These are phyloP conservation scores for Eimeria acervulina DNA, from an alignment of 169 alveolate species.

Conservation along the genomic window DNA sequence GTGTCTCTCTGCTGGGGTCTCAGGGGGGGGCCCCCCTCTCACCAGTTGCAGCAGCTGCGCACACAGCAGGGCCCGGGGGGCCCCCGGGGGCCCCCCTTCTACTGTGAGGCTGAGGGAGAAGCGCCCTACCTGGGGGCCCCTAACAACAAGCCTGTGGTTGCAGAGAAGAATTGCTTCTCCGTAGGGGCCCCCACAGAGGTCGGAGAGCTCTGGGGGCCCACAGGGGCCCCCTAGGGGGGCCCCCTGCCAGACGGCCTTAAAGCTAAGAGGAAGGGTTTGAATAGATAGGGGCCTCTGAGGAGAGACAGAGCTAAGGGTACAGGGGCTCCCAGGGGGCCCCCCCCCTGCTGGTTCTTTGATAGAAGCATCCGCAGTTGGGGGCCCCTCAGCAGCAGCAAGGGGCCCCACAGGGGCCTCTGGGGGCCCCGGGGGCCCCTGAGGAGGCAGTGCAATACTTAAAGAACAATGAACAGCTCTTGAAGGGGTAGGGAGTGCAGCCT, in stretches of 20 bases:
- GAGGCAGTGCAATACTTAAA: background rate
- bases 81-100: conserved; percentile 20
- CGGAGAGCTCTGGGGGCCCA: background rate
- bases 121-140: background rate
- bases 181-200: background rate
- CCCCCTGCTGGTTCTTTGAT: background rate
- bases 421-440: background rate
- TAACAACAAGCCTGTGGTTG: conserved; percentile 10
- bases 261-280: background rate
- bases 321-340: background rate
- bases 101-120: conserved; percentile 21
- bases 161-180: background rate
- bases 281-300: background rate
- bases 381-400: background rate
- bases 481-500: conserved; percentile 58
- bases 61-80: background rate
- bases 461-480: conserved; percentile 35
- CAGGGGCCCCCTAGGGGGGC: background rate
- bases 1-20: background rate
- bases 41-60: conserved; percentile 41
- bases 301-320: background rate
- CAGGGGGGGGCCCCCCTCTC: background rate
- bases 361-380: background rate
- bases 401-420: background rate
- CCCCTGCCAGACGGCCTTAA: conserved; percentile 31